Conservation (phyloP, 176 grass and related monocot genomes). For the Oryza rufipogon region DNA sequence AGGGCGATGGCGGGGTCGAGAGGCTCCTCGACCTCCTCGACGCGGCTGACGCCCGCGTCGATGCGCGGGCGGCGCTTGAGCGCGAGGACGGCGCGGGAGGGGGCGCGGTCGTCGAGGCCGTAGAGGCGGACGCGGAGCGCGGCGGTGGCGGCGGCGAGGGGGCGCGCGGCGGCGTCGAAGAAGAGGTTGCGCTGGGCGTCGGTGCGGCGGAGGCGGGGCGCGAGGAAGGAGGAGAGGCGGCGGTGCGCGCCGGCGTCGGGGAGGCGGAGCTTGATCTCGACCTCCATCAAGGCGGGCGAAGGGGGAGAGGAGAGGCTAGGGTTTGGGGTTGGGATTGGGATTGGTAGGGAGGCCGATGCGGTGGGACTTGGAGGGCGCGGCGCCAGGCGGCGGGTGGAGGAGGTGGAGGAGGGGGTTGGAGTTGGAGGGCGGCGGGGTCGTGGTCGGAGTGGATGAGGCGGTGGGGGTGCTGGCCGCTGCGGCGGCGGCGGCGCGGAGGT, state of each 20-base stretch:
- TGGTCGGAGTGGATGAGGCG: conserved; percentile 32
- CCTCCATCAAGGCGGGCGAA: conserved; percentile 53
- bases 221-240: conserved; percentile 70
- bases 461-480: conserved; percentile 18
- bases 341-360: conserved; percentile 65
- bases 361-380: conserved; percentile 60
- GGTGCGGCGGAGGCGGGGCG: conserved; percentile 61
- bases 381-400: conserved; percentile 62
- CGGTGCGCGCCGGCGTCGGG: conserved; percentile 70
- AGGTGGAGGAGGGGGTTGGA: conserved; percentile 57
- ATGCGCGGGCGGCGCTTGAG: conserved; percentile 77
- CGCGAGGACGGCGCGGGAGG: conserved; percentile 66
- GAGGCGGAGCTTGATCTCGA: conserved; percentile 87
- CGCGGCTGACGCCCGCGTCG: conserved; percentile 71
- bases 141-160: conserved; percentile 61
- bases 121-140: conserved; percentile 80
- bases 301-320: conserved; percentile 1
- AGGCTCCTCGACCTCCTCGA: conserved; percentile 86
- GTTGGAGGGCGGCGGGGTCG: conserved; percentile 29
- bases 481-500: conserved; percentile 49
- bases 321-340: conserved; percentile 8
- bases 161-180: conserved; percentile 69
- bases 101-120: conserved; percentile 40
- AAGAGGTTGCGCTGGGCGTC: conserved; percentile 79
- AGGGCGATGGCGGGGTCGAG: conserved; percentile 69